Percentiles rank a stretch among this genome's conserved stretches.
These are phyloP conservation scores for Pachysolen tannophilus DNA, from an alignment of 805 yeast species.

Conservation along the genomic window DNA sequence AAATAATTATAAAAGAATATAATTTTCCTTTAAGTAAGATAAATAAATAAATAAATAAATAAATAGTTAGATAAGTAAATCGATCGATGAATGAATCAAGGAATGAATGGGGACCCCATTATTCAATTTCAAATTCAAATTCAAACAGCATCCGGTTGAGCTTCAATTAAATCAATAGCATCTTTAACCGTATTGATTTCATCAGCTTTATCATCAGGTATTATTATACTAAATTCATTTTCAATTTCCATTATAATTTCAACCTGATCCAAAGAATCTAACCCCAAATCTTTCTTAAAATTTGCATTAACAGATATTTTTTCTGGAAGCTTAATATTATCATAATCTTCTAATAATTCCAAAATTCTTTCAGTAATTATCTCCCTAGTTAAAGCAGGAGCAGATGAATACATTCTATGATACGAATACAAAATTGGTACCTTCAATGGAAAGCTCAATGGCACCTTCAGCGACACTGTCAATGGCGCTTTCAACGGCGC, in stretches of 20 bases:
- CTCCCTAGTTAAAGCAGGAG: conserved; percentile 57
- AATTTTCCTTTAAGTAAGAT: neutral
- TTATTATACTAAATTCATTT: conserved; percentile 68
- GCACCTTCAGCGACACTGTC: neutral
- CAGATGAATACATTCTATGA: conserved; percentile 40
- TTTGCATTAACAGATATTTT: conserved; percentile 34
- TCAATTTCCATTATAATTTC: conserved; percentile 70
- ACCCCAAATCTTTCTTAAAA: conserved; percentile 57
- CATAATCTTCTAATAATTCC: conserved; percentile 59
- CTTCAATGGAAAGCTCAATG: neutral
- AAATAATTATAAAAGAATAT: neutral
- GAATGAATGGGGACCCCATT: neutral
- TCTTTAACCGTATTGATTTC: conserved; percentile 90
- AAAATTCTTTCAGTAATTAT: conserved; percentile 51
- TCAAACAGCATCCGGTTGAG: conserved; percentile 40
- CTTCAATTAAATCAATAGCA: conserved; percentile 79
- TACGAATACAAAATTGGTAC: neutral
- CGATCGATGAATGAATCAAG: neutral
- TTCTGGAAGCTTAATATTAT: conserved; percentile 35
- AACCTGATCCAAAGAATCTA: conserved; percentile 65
- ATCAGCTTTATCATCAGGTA: conserved; percentile 89
- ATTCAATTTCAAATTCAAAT: neutral
- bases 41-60: conserved; percentile 1
- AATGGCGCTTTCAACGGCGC: too few species aligned
- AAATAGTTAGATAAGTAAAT: neutral